Base-by-base conservation (phyloP, 805 yeast species). In the Candida methanosorbosa region DNA sequence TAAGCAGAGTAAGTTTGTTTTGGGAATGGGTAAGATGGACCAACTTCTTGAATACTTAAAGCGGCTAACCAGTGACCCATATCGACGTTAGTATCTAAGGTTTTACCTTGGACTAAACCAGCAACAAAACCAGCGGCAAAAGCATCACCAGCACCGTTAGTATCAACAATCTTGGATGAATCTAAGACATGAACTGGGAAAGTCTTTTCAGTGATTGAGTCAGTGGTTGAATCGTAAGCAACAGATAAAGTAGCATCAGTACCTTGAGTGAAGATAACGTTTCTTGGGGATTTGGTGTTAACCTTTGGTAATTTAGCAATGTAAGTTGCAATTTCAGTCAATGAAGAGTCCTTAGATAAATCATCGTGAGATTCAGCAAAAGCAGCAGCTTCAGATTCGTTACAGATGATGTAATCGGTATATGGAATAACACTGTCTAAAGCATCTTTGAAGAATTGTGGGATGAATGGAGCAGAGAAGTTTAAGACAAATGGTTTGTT, bases 121-220 rank as follows among this genome's bases (percentile, higher is more conserved):
- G 95, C 95, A 44, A 87, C 63, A 61, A 90, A 88, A 39, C 97
- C 97, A 52, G 92, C 94, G 37, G 97, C 97, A 56, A 90, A 90
- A 12, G 97, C 96, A 58, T 90, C 97, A 62, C 97, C 97, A 31
- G 97, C 97, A 68, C 98, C 98, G 67, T 90, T 92, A 54, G 97
- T 85, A 68, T 92, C 99, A 39, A 72, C 78, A 40, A 92, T 72
- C 61, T 80, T 70, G 30, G 70, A 62, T 30, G 74, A 49, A 28
- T 73, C 81, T 53, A 92, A 74, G 39, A 79, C 73, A 48, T 75
- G 81, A 37, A 92, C 95, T 33, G 81, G 69, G 68, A 59, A 78
- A 53, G 66, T 68, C 42, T 68, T 61, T 41, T 70, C 61, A 18
- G 58, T 60, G 46, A 63, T 68, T 27, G 70, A 57, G 37, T 72